A percentile compares a stretch with the other conserved stretches of the same genome.
Conservation (phyloP, 768 basidiomycete genomes). For the Gloeophyllum trabeum region DNA sequence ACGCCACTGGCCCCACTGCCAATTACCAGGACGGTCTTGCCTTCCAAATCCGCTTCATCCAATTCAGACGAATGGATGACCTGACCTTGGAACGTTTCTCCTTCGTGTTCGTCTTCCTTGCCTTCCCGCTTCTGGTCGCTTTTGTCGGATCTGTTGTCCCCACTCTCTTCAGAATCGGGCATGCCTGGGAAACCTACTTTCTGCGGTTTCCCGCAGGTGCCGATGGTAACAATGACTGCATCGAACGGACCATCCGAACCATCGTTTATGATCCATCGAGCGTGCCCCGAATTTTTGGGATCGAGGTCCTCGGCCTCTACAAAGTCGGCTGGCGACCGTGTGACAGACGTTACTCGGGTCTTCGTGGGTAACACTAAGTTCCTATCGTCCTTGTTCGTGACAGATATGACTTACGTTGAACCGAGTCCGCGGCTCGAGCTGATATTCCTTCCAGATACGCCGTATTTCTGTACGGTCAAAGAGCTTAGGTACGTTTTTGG, state of each 20-base stretch:
- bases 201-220: slow-evolving; percentile 36
- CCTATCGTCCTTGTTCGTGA: slow-evolving; percentile 8
- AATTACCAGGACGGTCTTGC: slow-evolving; percentile 32
- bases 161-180: slow-evolving; percentile 18
- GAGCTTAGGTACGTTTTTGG: not conserved
- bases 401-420: slow-evolving; percentile 29
- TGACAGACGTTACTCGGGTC: not conserved
- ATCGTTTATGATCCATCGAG: slow-evolving; percentile 37
- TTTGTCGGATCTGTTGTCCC: slow-evolving; percentile 1
- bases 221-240: slow-evolving; percentile 36
- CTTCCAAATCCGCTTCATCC: slow-evolving; percentile 25
- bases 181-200: slow-evolving; percentile 33
- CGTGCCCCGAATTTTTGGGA: slow-evolving; percentile 6
- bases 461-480: slow-evolving; percentile 19
- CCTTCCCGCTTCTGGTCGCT: not conserved
- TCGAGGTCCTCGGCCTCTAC: not conserved
- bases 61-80: slow-evolving; percentile 38
- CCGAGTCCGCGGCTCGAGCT: slow-evolving; percentile 32
- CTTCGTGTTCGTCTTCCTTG: slow-evolving; percentile 9
- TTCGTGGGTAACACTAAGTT: slow-evolving; percentile 3
- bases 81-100: slow-evolving; percentile 21
- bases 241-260: slow-evolving; percentile 35
- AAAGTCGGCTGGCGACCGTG: not conserved
- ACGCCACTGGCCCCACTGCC: slow-evolving; percentile 46
- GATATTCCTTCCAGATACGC: slow-evolving; percentile 36